Conservation (phyloP, 2,329 filamentous ascomycete species). For the Zopfia rhizophila region DNA sequence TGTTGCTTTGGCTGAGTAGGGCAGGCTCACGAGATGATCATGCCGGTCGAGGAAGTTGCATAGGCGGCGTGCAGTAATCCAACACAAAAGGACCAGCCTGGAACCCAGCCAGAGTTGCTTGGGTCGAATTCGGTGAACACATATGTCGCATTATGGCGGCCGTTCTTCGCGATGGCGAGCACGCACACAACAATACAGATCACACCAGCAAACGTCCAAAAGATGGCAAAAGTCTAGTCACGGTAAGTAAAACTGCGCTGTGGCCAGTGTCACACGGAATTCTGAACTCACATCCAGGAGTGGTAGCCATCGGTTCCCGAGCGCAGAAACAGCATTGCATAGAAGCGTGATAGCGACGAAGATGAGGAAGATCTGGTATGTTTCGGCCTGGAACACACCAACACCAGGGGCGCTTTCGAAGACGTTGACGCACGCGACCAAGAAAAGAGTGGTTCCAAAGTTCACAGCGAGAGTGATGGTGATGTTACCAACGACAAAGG, state of each 20-base stretch:
- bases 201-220: constrained; percentile 78
- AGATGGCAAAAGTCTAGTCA: constrained; percentile 73
- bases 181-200: constrained; percentile 71
- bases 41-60: constrained; percentile 79
- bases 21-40: constrained; percentile 76
- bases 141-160: constrained; percentile 69
- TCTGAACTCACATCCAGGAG: constrained; percentile 71
- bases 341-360: constrained; percentile 62
- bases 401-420: constrained; percentile 60
- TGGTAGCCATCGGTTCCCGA: constrained; percentile 65
- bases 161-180: constrained; percentile 74
- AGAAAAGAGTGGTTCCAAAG: constrained; percentile 72
- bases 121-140: constrained; percentile 76
- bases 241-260: constrained; percentile 31
- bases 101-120: constrained; percentile 72
- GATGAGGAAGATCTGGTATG: constrained; percentile 60
- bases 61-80: constrained; percentile 78
- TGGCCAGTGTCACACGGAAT: constrained; percentile 31
- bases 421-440: constrained; percentile 66
- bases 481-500: constrained; percentile 81
- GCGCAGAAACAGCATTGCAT: constrained; percentile 62
- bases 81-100: constrained; percentile 78
- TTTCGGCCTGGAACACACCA: constrained; percentile 56
- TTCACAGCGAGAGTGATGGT: constrained; percentile 86
- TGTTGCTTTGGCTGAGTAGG: constrained; percentile 46